Percentiles rank a stretch among this genome's conserved stretches.
Conservation (phyloP, 148 eudicot genomes). For the Pharnaceum exiguum region DNA sequence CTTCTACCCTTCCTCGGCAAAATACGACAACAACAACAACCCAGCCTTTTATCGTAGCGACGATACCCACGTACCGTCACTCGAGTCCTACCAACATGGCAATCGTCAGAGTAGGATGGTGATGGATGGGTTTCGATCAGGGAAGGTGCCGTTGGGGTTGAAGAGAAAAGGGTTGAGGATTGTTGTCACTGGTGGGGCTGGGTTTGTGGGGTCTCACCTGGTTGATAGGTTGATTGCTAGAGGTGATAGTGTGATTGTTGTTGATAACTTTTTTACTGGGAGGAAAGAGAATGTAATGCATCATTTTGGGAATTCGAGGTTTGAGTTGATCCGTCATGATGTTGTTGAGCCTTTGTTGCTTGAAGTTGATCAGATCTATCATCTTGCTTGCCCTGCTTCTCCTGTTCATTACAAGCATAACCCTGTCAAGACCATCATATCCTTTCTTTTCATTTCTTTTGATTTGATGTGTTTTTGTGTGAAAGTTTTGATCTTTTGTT, state of each 20-base stretch:
- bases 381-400: constrained; percentile 95
- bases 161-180: constrained; percentile 67
- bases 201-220: constrained; percentile 88
- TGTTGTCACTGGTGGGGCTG: constrained; percentile 98
- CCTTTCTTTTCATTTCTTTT: constrained; percentile 34
- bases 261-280: constrained; percentile 91
- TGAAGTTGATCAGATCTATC: constrained; percentile 97
- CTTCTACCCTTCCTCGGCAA: constrained; percentile 34
- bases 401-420: constrained; percentile 96
- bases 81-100: too few species aligned
- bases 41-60: not conserved
- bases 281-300: constrained; percentile 87
- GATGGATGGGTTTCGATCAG: constrained; percentile 35
- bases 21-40: constrained; percentile 8
- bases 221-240: constrained; percentile 76
- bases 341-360: constrained; percentile 86
- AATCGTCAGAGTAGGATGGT: too few species aligned
- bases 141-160: constrained; percentile 76
- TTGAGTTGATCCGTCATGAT: constrained; percentile 91
- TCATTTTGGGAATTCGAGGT: constrained; percentile 85
- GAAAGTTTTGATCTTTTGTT: not conserved
- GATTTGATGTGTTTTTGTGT: not conserved
- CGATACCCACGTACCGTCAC: too few species aligned
- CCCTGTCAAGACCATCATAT: constrained; percentile 97
- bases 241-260: constrained; percentile 93